phyloP scores from a whole-genome alignment of 352 stramenopile genomes.

The Plasmopara halstedii region DNA sequence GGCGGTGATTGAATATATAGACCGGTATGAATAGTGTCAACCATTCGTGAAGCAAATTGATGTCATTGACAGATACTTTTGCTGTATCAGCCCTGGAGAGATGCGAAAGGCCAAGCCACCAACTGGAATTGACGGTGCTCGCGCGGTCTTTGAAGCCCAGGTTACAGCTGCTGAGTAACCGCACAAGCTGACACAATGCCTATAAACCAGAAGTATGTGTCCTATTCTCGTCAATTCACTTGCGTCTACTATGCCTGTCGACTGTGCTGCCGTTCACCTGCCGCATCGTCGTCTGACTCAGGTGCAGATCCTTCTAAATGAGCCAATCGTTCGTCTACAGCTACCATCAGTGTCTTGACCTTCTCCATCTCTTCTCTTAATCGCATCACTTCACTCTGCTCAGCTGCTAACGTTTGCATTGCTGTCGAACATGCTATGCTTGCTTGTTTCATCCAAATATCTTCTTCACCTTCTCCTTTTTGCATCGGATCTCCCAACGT shows the following conservation, averaged over 20 bases:
- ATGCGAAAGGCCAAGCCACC: constrained; percentile 73
- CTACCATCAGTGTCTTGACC: constrained; percentile 65
- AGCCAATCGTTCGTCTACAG: constrained; percentile 63
- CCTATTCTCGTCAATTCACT: neutral
- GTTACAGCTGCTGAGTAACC: constrained; percentile 9
- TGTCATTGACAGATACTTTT: neutral
- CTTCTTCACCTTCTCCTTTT: neutral
- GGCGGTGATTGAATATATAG: constrained; percentile 97
- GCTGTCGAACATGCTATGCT: constrained; percentile 25
- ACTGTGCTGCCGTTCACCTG: constrained; percentile 1
- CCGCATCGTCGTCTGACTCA: constrained; percentile 33
- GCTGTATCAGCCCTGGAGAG: constrained; percentile 53
- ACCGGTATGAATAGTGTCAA: constrained; percentile 48
- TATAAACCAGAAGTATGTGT: no score
- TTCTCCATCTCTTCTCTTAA: constrained; percentile 69
- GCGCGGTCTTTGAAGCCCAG: constrained; percentile 38
- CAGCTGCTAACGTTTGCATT: constrained; percentile 34
- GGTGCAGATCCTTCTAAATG: constrained; percentile 43
- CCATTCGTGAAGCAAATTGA: neutral
- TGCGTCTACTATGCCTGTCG: constrained; percentile 9
- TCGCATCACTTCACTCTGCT: constrained; percentile 42
- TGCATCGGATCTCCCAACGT: constrained; percentile 63
- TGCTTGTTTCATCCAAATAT: constrained; percentile 15
- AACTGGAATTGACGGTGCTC: constrained; percentile 46
- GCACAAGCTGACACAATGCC: no score